phyloP scores from a whole-genome alignment of 441 rosid species.

The Gossypium aridum region DNA sequence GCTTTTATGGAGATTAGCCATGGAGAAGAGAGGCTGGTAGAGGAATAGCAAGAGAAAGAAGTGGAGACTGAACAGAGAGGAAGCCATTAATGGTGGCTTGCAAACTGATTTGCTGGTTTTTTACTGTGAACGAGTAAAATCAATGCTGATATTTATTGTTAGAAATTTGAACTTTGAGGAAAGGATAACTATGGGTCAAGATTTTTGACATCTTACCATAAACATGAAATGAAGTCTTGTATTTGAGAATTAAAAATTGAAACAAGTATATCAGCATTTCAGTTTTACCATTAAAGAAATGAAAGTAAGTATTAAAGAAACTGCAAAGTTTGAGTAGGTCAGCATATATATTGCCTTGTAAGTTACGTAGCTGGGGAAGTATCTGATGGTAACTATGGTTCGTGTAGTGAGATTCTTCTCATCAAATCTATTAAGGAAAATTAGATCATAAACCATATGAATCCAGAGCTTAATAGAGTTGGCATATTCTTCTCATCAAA shows the following conservation, averaged over 20 bases:
- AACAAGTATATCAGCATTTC: neutral
- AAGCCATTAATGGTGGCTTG: constrained; percentile 25
- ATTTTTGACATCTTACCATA: neutral
- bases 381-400: neutral
- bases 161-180: neutral
- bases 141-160: neutral
- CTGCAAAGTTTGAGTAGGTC: neutral
- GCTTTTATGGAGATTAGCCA: constrained; percentile 28
- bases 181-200: neutral
- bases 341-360: neutral
- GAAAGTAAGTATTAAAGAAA: neutral
- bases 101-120: neutral
- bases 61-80: constrained; percentile 11
- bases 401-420: too few species aligned
- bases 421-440: too few species aligned
- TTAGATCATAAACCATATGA: too few species aligned
- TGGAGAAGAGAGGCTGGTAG: constrained; percentile 14
- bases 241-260: neutral
- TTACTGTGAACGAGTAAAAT: neutral
- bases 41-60: constrained; percentile 18
- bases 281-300: neutral
- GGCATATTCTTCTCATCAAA: neutral
- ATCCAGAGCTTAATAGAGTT: too few species aligned
- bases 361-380: neutral
- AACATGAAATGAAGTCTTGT: neutral